These are phyloP conservation scores for Aureobasidium sp. DNA, from an alignment of 2,329 filamentous ascomycete species.

Conservation along the genomic window DNA sequence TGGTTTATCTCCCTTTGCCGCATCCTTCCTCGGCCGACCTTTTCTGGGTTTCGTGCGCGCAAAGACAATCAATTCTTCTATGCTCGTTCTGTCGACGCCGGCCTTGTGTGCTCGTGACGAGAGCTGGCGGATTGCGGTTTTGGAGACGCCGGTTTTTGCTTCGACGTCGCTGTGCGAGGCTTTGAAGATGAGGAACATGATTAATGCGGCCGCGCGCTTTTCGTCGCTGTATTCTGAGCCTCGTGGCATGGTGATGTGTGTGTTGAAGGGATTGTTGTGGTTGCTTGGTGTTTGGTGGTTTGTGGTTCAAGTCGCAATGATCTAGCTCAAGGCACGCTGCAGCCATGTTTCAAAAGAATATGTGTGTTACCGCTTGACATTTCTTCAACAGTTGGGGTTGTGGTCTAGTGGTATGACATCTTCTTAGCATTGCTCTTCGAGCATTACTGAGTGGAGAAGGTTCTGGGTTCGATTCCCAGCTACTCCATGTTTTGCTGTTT, in stretches of 20 bases:
- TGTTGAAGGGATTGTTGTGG: background rate
- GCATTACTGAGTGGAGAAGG: constrained; percentile 12
- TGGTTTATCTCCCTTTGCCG: background rate
- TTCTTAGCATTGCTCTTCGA: constrained; percentile 9
- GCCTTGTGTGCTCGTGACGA: background rate
- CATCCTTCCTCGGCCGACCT: background rate
- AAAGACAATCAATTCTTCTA: constrained; percentile 1
- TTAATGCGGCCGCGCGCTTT: background rate
- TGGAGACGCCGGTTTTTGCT: background rate
- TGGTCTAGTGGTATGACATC: constrained; percentile 13
- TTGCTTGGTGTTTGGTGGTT: background rate
- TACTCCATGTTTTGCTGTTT: constrained; percentile 1
- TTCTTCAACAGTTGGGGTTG: constrained; percentile 4
- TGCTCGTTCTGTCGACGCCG: background rate
- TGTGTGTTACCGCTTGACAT: accelerated
- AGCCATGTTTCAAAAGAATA: no score
- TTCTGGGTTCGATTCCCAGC: constrained; percentile 12
- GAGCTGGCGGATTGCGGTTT: background rate
- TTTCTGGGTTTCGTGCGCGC: background rate
- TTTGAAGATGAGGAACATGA: background rate
- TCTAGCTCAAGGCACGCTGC: background rate
- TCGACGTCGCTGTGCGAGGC: background rate
- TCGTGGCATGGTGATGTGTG: background rate
- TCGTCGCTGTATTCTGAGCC: background rate
- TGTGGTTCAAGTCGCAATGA: no score